phyloP scores from a whole-genome alignment of 164 flowering plant species.

The Piper betle region DNA sequence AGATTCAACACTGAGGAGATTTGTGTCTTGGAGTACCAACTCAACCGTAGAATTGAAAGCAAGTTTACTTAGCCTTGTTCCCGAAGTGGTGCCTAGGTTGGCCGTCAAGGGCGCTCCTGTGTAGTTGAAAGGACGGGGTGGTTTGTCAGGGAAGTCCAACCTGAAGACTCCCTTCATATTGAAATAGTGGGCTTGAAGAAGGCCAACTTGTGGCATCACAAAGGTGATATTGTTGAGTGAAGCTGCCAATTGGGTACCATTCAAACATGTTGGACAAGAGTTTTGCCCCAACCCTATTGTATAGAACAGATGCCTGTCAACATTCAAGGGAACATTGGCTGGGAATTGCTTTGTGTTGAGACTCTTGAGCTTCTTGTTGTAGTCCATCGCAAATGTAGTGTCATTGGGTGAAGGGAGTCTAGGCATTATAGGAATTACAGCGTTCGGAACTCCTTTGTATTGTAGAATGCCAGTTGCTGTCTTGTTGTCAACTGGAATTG shows the following conservation, averaged over 20 bases:
- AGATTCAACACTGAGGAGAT: constrained; percentile 35
- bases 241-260: constrained; percentile 29
- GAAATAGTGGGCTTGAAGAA: constrained; percentile 40
- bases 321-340: constrained; percentile 32
- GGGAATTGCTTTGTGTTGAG: constrained; percentile 31
- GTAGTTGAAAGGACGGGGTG: constrained; percentile 31
- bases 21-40: constrained; percentile 39
- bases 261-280: constrained; percentile 26
- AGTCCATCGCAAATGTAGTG: constrained; percentile 22
- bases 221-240: constrained; percentile 40
- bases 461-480: constrained; percentile 43
- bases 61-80: constrained; percentile 31
- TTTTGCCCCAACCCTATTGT: constrained; percentile 33
- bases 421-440: constrained; percentile 25
- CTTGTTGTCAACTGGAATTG: constrained; percentile 31
- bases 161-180: constrained; percentile 28
- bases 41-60: constrained; percentile 37
- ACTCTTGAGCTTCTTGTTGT: constrained; percentile 23
- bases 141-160: constrained; percentile 40
- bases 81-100: constrained; percentile 24
- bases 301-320: constrained; percentile 32
- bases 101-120: constrained; percentile 51
- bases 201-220: constrained; percentile 30
- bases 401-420: constrained; percentile 28
- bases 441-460: constrained; percentile 32